These are phyloP conservation scores for Penicillium mononematosum DNA, from an alignment of 495 filamentous ascomycete genomes.

Conservation along the genomic window DNA sequence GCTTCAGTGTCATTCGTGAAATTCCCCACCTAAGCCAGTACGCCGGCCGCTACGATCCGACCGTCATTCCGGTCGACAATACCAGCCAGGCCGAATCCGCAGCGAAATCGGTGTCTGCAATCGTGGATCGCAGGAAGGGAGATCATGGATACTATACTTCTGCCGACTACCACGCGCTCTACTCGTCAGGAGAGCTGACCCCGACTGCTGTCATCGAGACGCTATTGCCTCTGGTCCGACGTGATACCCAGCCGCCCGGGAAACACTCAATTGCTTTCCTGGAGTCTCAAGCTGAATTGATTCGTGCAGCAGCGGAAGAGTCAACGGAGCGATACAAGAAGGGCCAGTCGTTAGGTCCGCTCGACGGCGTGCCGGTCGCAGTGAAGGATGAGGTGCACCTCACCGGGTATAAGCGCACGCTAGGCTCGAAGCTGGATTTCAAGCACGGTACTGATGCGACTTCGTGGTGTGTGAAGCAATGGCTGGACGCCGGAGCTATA, in stretches of 20 bases:
- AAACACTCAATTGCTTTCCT: conserved; percentile 72
- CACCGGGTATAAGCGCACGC: conserved; percentile 65
- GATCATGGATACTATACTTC: conserved; percentile 60
- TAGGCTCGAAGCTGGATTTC: conserved; percentile 61
- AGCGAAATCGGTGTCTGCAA: conserved; percentile 13
- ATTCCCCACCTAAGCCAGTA: conserved; percentile 58
- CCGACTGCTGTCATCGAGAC: conserved; percentile 68
- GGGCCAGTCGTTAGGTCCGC: conserved; percentile 58
- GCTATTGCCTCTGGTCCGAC: conserved; percentile 66
- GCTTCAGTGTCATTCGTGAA: conserved; percentile 61
- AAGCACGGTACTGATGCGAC: conserved; percentile 50
- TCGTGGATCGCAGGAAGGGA: conserved; percentile 33
- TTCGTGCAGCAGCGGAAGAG: conserved; percentile 64
- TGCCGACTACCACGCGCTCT: conserved; percentile 74
- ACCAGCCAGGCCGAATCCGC: conserved; percentile 35
- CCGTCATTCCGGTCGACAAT: conserved; percentile 66
- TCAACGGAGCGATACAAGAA: conserved; percentile 68
- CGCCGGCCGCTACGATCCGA: conserved; percentile 73
- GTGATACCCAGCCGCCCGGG: conserved; percentile 49
- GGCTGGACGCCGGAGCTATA: conserved; percentile 76
- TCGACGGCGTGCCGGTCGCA: conserved; percentile 85
- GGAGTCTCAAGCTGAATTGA: conserved; percentile 55
- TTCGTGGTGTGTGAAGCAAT: conserved; percentile 72
- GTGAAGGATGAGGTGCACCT: conserved; percentile 83
- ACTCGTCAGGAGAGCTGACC: conserved; percentile 63